Evolutionary conservation across 106 monocot species (phyloP).

Genomic region (Triglochin maritima): DNA sequence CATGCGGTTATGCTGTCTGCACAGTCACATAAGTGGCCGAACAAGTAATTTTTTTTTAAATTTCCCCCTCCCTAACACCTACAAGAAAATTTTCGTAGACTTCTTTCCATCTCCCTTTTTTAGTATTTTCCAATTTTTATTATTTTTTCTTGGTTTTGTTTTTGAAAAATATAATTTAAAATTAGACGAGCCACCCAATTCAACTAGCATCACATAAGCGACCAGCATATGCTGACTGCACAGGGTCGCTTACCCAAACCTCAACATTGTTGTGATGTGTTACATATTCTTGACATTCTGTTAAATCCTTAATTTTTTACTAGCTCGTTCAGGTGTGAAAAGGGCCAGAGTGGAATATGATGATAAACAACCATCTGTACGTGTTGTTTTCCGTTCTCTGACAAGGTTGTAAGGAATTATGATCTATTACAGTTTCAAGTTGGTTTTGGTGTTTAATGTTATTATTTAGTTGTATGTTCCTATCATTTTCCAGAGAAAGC

Average conservation of each 20-base stretch:
- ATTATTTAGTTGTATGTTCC: neutral
- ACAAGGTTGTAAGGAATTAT: conserved; percentile 39
- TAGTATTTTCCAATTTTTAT: neutral
- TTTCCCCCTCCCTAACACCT: no score
- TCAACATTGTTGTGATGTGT: neutral
- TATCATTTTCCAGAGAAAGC: conserved; percentile 52
- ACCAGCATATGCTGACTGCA: no score
- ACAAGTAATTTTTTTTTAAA: no score
- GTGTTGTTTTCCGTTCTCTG: conserved; percentile 57
- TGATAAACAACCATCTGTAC: conserved; percentile 71
- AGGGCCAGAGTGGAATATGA: conserved; percentile 49
- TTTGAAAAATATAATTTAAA: neutral
- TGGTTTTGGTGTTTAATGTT: neutral
- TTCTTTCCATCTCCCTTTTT: neutral
- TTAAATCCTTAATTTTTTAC: conserved; percentile 30
- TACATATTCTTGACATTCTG: neutral
- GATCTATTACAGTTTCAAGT: neutral
- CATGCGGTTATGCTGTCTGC: no score
- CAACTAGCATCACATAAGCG: no score
- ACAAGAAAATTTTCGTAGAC: no score
- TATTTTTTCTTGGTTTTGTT: neutral
- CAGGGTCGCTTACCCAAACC: neutral
- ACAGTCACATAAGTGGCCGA: no score
- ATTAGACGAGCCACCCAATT: no score
- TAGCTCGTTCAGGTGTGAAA: conserved; percentile 52